Base-by-base conservation (phyloP, 768 basidiomycete species). In the Candolleomyces efflorescens region DNA sequence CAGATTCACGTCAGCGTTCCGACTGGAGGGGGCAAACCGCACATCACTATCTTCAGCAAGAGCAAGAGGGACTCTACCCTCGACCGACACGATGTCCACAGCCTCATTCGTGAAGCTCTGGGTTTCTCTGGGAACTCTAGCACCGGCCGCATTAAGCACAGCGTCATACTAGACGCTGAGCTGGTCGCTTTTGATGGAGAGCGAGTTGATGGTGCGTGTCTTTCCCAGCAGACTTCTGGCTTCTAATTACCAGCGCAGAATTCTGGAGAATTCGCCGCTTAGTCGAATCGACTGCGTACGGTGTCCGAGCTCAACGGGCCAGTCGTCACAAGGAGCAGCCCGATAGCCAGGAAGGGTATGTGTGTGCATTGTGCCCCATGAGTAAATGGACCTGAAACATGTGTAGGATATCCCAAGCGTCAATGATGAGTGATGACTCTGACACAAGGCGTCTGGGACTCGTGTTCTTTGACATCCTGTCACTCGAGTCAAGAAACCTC, bases 31-130 rank as follows among this genome's bases (percentile, higher is more conserved):
- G 62, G 68, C 5, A 46, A 36, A 27, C 70, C 78, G 4, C 73
- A 72, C 36, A 88, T 95, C 60, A 85, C 73, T 0, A 93, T 96
- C 41, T 94, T 88, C 68, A 94, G 91, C 74, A 96, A 98, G 71
- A 93, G 89, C 64, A 86, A 82, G 57, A 73, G 94, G 17, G 84
- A 96, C 64, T 93, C 90, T 26, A 96, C 94, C 0, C 54, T 72
- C 53, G 93, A 95, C 65, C 80, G 94, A 32, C 62, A 75, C 47
- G 87, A 78, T n/a, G 73, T 92, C 10, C 92, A 81, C 55, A 61
- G 56, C 9, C 77, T 86, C 43, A 84, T 96, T 36, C 76, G 78
- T 20, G 75, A 78, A 6, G 78, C 89, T 1, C 76, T 95, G 3
- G 80, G 80, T 11, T 54, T 37, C 10, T 15, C 50, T 39, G 43